phyloP scores from a whole-genome alignment of 306 rosid genomes.

The Nissolia schottii region DNA sequence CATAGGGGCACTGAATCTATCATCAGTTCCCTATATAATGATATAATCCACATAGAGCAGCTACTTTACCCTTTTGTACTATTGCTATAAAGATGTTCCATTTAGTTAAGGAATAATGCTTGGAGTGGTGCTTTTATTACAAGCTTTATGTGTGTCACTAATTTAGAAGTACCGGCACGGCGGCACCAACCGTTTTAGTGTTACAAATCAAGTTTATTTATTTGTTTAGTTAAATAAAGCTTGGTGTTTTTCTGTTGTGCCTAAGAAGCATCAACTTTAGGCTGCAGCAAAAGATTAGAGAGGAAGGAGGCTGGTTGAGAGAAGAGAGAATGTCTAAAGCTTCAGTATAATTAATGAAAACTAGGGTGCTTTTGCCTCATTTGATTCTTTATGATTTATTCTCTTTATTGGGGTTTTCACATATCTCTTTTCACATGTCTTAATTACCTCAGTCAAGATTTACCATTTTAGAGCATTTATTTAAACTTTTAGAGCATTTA shows the following conservation, averaged over 20 bases:
- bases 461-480: too few species aligned
- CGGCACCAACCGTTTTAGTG: too few species aligned
- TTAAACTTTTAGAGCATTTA: too few species aligned
- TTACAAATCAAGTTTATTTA: constrained; percentile 4
- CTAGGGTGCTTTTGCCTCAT: background rate
- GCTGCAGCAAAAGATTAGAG: background rate
- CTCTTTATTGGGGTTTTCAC: too few species aligned
- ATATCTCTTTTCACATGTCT: too few species aligned
- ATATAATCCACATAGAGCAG: background rate
- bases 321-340: background rate
- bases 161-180: background rate
- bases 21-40: background rate
- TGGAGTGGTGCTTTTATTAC: background rate
- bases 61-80: constrained; percentile 4
- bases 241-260: background rate
- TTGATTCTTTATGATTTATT: background rate
- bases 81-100: constrained; percentile 20
- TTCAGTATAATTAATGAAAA: background rate
- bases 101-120: constrained; percentile 25
- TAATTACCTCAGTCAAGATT: too few species aligned
- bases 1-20: background rate
- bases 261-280: constrained; percentile 1
- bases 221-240: background rate
- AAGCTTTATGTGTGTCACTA: background rate
- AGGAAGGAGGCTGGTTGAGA: background rate